Base-by-base conservation (phyloP, 176 grass and related monocot genomes). In the Coix lacrymajobi region DNA sequence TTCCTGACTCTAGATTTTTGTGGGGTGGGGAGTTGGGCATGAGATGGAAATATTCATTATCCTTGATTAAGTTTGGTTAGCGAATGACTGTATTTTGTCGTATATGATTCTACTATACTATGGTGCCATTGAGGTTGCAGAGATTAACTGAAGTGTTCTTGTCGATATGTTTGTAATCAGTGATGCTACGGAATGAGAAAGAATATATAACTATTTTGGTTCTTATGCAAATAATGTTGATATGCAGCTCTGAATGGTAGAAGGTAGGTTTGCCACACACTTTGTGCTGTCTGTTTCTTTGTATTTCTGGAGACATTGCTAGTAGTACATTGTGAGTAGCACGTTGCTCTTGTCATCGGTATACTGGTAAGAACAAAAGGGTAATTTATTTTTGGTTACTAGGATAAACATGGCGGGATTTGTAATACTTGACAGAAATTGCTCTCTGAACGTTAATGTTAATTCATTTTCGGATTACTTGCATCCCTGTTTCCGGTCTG, bases 121-220 rank as follows among this genome's bases (percentile, higher is more conserved):
- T 62, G 79, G 79, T 79, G 51, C 72, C 79, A 39, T 62, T 82
- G 79, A 76, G 38, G 39, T 70, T 71, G 79, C 79, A 70, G 72
- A 77, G 85, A 62, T 82, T 62, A 51, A 87, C 81, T 31, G 15
- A 69, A 82, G 79, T 62, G 36, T 87, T n/a, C 36, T 22, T 87
- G 62, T 87, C 49, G 38, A 63, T 77, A 70, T 77, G 31, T 63
- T 63, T 16, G 60, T 76, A 48, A 76, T 77, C 51, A 54, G n/a
- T 12, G 14, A 71, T 58, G 66, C 66, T 41, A 52, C 16, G n/a
- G 16, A 82, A 61, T 31, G 49, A 41, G 38, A 71, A 62, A 48
- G 49, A 76, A 38, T 49, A 72, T 82, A 56, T 77, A 81, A 61
- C 78, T 14, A 46, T 69, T 81, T 68, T 67, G 14, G 22, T 62